phyloP scores from a whole-genome alignment of 495 filamentous ascomycete genomes.

The Apodospora peruviana region DNA sequence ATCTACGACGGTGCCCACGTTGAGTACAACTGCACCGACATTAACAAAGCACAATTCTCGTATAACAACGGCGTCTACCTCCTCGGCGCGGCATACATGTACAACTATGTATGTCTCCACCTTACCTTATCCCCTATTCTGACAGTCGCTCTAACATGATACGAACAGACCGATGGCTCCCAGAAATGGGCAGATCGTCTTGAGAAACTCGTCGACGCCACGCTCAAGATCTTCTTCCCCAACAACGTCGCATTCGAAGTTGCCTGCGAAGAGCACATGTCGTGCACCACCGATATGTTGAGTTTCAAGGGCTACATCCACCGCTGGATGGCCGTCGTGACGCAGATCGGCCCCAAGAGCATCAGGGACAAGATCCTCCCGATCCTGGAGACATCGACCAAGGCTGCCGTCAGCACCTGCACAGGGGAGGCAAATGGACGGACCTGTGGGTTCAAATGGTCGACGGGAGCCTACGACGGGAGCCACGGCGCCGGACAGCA shows the following conservation, averaged over 20 bases:
- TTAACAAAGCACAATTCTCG: conserved; percentile 63
- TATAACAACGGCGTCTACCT: conserved; percentile 72
- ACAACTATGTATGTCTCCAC: conserved; percentile 54
- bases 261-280: conserved; percentile 57
- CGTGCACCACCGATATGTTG: conserved; percentile 70
- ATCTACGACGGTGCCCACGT: conserved; percentile 74
- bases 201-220: conserved; percentile 53
- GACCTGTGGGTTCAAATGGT: conserved; percentile 70
- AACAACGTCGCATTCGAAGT: conserved; percentile 52
- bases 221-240: conserved; percentile 55
- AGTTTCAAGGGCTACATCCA: conserved; percentile 84
- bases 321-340: conserved; percentile 71
- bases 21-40: conserved; percentile 54
- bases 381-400: conserved; percentile 58
- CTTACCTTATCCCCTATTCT: no score
- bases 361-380: conserved; percentile 56
- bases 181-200: conserved; percentile 56
- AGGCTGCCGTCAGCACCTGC: conserved; percentile 66
- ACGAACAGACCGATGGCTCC: conserved; percentile 49
- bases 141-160: no score
- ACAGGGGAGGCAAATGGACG: conserved; percentile 51
- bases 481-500: conserved; percentile 59
- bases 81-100: conserved; percentile 74
- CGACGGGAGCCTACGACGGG: conserved; percentile 51
- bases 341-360: conserved; percentile 68